These are phyloP conservation scores for Podospora comata DNA, from an alignment of 495 filamentous ascomycete genomes.

Conservation along the genomic window DNA sequence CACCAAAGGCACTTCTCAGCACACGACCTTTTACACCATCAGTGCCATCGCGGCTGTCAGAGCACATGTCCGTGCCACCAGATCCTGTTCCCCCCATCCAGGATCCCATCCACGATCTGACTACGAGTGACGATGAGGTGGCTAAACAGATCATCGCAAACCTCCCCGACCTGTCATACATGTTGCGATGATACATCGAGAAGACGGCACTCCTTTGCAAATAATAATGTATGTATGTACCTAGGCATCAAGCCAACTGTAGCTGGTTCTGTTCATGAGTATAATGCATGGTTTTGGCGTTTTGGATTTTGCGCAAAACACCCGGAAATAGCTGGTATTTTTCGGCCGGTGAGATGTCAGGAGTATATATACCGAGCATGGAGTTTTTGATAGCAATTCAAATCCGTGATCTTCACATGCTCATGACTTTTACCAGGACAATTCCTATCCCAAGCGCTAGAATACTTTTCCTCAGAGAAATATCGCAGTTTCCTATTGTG, in stretches of 20 bases:
- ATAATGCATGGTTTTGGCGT: constrained; percentile 18
- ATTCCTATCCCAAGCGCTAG: not conserved
- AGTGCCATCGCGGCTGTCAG: not conserved
- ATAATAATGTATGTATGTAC: not conserved
- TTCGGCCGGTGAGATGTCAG: not conserved
- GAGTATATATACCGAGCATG: constrained; percentile 1
- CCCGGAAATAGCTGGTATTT: not conserved
- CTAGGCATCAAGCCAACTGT: not conserved
- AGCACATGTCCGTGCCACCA: not conserved
- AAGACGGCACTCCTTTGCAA: constrained; percentile 15
- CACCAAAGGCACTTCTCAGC: not conserved
- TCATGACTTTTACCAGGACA: not conserved
- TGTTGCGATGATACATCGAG: constrained; percentile 48
- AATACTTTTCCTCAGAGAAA: not conserved
- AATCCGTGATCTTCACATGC: not conserved
- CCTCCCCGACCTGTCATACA: constrained; percentile 54
- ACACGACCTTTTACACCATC: not conserved
- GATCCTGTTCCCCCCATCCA: not conserved
- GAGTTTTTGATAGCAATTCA: not conserved
- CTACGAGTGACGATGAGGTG: constrained; percentile 1
- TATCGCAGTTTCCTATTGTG: not conserved
- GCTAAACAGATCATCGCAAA: constrained; percentile 35
- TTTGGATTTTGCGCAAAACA: not conserved
- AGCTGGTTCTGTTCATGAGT: not conserved
- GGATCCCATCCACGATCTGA: not conserved